Conservation (phyloP, 108 stramenopile genomes). For the Nitzschia sp. region DNA sequence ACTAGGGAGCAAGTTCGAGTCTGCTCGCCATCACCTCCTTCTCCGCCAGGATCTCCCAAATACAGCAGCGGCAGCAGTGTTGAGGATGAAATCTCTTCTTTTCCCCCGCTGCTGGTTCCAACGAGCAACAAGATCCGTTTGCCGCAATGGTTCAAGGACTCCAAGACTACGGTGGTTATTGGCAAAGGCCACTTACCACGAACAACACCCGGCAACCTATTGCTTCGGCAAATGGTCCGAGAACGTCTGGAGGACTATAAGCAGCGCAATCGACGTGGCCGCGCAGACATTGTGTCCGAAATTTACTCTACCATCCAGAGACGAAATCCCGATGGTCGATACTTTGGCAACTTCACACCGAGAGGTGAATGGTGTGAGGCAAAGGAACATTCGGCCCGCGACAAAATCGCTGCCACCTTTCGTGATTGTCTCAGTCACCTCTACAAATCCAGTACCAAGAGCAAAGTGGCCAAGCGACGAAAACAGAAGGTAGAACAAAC, state of each 20-base stretch:
- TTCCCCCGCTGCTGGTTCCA: not conserved
- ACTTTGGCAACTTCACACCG: slow-evolving; percentile 22
- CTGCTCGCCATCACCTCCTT: too few relatives aligned
- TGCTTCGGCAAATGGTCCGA: slow-evolving; percentile 5
- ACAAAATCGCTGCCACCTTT: slow-evolving; percentile 14
- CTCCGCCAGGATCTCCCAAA: too few relatives aligned
- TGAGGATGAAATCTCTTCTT: too few relatives aligned
- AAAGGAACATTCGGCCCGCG: slow-evolving; percentile 11
- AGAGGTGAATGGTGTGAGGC: slow-evolving; percentile 16
- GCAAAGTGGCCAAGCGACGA: slow-evolving; percentile 25
- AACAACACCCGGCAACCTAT: slow-evolving; percentile 10
- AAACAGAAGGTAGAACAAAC: slow-evolving; percentile 5
- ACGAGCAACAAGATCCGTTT: slow-evolving; percentile 1
- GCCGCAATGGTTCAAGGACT: not conserved
- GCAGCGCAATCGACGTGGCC: not conserved
- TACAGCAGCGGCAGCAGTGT: too few relatives aligned
- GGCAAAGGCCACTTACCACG: slow-evolving; percentile 18
- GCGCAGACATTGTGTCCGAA: slow-evolving; percentile 15
- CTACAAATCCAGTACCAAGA: slow-evolving; percentile 23
- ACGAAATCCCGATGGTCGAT: not conserved
- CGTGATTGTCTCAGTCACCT: slow-evolving; percentile 24
- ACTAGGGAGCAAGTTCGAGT: too few relatives aligned
- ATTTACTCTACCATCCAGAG: slow-evolving; percentile 11
- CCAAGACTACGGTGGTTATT: slow-evolving; percentile 15
- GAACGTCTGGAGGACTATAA: slow-evolving; percentile 11